Percentiles rank a stretch among this genome's conserved stretches.
phyloP scores from a whole-genome alignment of 495 filamentous ascomycete genomes.

The Xylaria flabelliformis region DNA sequence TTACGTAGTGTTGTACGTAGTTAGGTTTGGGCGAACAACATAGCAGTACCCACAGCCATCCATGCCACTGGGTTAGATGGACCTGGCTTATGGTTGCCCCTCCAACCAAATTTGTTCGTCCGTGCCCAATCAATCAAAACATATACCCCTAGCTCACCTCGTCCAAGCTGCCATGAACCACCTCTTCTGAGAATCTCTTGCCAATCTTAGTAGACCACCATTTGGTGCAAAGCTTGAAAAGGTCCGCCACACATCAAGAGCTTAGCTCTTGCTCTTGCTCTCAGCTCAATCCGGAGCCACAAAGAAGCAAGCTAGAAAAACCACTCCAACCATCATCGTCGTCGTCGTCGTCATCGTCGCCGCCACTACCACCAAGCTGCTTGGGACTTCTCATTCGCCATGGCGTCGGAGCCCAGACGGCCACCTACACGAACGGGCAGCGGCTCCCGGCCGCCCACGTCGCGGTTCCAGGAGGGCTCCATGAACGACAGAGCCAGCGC shows the following conservation, averaged over 20 bases:
- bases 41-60: neutral
- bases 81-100: conserved; percentile 5
- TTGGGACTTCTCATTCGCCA: conserved; percentile 18
- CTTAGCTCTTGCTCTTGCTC: neutral
- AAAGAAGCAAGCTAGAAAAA: conserved; percentile 20
- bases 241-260: neutral
- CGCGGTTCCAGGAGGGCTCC: conserved; percentile 71
- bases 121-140: conserved; percentile 15
- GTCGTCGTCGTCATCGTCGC: conserved; percentile 1
- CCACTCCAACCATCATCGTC: neutral
- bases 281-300: neutral
- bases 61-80: neutral
- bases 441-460: conserved; percentile 52
- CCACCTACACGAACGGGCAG: conserved; percentile 43
- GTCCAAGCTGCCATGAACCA: conserved; percentile 6
- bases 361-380: conserved; percentile 13
- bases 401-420: conserved; percentile 34
- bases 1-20: neutral
- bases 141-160: conserved; percentile 1
- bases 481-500: conserved; percentile 79
- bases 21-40: neutral
- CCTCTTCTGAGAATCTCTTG: neutral
- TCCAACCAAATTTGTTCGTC: conserved; percentile 18
- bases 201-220: neutral
- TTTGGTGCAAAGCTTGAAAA: neutral